Percentiles rank a stretch among this genome's conserved stretches.
phyloP scores from a whole-genome alignment of 345 rosid species.

The Pistacia vera region DNA sequence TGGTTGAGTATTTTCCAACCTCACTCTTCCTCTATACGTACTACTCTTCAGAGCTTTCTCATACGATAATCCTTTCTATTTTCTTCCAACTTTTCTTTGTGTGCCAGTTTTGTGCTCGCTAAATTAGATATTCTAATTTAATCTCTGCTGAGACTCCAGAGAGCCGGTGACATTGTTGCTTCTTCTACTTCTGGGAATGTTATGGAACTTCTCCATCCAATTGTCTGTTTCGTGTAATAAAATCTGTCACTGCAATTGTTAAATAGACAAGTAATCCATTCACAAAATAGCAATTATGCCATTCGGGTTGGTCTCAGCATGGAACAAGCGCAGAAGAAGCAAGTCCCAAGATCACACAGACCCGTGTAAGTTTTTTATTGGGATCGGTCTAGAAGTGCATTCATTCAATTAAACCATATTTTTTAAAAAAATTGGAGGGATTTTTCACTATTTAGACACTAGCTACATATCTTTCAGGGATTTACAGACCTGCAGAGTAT shows the following conservation, averaged over 20 bases:
- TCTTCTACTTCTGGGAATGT: slow-evolving; percentile 4
- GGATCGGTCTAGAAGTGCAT: not conserved
- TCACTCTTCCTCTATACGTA: slow-evolving; percentile 40
- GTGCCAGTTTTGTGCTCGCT: not conserved
- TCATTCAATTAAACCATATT: slow-evolving; percentile 25
- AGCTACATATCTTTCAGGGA: slow-evolving; percentile 55
- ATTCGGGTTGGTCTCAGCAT: slow-evolving; percentile 82
- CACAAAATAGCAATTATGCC: slow-evolving; percentile 47
- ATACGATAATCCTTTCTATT: slow-evolving; percentile 23
- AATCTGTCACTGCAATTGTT: slow-evolving; percentile 15
- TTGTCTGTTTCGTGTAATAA: slow-evolving; percentile 19
- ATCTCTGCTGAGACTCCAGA: slow-evolving; percentile 1
- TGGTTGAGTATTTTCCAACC: slow-evolving; percentile 53
- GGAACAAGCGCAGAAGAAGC: slow-evolving; percentile 96
- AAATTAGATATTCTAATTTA: slow-evolving; percentile 6
- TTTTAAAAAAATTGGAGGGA: slow-evolving; percentile 1
- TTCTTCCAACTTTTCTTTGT: slow-evolving; percentile 17
- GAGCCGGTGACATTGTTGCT: slow-evolving; percentile 8
- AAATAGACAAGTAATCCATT: slow-evolving; percentile 11
- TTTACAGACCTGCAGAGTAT: slow-evolving; percentile 64
- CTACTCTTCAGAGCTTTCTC: slow-evolving; percentile 34
- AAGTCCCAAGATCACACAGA: slow-evolving; percentile 76
- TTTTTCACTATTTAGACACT: not conserved
- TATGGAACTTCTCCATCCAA: slow-evolving; percentile 15
- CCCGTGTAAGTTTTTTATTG: slow-evolving; percentile 61